Conservation (phyloP, 345 rosid genomes). For the Euphorbia peplus region DNA sequence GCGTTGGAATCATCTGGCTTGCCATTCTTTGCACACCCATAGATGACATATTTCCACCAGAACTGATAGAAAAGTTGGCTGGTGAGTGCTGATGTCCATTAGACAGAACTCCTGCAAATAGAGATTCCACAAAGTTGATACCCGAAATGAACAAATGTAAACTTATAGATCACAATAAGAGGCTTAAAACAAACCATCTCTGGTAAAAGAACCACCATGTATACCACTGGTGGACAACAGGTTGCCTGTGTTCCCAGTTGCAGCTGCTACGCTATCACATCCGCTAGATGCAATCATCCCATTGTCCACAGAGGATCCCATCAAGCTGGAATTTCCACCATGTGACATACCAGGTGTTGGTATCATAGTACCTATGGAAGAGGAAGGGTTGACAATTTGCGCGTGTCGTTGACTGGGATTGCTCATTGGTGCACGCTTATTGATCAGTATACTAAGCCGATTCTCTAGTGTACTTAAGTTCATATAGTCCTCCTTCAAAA, state of each 20-base stretch:
- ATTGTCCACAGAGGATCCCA: conserved; percentile 59
- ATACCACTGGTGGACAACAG: conserved; percentile 47
- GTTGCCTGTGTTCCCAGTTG: conserved; percentile 47
- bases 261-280: conserved; percentile 45
- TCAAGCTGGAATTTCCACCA: conserved; percentile 46
- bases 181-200: conserved; percentile 42
- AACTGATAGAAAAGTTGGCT: conserved; percentile 56
- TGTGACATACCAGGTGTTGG: conserved; percentile 90
- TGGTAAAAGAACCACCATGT: conserved; percentile 46
- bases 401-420: conserved; percentile 45
- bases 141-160: conserved; percentile 14
- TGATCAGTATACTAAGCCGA: conserved; percentile 54
- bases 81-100: conserved; percentile 68
- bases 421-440: conserved; percentile 30
- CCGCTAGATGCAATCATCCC: conserved; percentile 47
- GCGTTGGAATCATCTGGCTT: conserved; percentile 93
- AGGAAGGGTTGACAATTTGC: conserved; percentile 53
- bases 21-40: conserved; percentile 57
- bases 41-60: conserved; percentile 74
- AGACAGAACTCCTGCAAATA: conserved; percentile 54
- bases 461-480: conserved; percentile 62
- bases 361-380: conserved; percentile 74
- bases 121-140: not conserved
- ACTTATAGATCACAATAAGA: not conserved
- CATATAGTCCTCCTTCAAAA: conserved; percentile 74